Evolutionary conservation across 306 rosid species (phyloP), one percentile per base, ranked within the genome.

Genomic region (Parietaria judaica): DNA sequence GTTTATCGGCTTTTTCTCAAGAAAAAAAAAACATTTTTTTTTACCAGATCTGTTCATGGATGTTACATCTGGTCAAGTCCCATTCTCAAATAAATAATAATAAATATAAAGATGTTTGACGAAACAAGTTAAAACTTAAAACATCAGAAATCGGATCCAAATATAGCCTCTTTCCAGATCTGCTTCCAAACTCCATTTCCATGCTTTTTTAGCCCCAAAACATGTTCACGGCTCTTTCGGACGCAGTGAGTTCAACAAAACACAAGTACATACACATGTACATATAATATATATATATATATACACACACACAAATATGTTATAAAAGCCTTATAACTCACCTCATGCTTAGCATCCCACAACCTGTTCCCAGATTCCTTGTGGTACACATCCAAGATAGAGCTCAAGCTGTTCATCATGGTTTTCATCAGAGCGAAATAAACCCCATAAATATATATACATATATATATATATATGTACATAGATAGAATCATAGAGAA

Each of bases 271-370:
- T 7, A n/a, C 1, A 14, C 52, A 49, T 6, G 12, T 49, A 50
- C 31, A 14, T 64, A 65, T 8, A 31, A 6, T 10, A 34, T 7
- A 14, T 16, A 51, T 3, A 35, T 12, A 48, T 34, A 74, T 15
- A 34, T 11, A 23, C 8, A 56, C 16, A 50, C 31, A 53, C 17
- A 11, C 36, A 46, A 11, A 15, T n/a, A 36, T 47, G 63, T 36
- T 23, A 23, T 23, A 51, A 12, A 54, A 15, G 8, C 23, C 6
- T 54, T 7, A 50, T 8, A 60, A 60, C 56, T 65, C 59, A 85
- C 98, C 95, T 92, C 95, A 79, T 88, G 98, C 69, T 92, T 92
- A 35, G 88, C 88, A 56, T 84, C 95, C 98, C 98, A 92, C 11
- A 92, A 73, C 57, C 52, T 92, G 55, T 76, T 61, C 64, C 83